Evolutionary conservation across 805 yeast species (phyloP).

Genomic region (Yarrowia sp.): DNA sequence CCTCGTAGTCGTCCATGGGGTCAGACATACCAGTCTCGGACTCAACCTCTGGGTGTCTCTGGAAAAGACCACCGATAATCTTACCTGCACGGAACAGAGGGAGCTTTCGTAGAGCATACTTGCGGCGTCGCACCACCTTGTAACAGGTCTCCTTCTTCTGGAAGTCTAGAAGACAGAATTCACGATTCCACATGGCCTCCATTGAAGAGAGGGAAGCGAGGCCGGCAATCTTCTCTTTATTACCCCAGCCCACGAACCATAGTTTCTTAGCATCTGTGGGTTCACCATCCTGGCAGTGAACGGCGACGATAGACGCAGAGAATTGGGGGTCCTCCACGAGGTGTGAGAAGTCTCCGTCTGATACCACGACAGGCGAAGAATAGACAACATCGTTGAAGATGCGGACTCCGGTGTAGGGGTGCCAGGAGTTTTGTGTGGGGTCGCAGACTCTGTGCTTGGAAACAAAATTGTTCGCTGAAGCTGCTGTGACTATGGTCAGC

Average conservation of each 20-base stretch:
- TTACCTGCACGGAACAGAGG: conserved; percentile 13
- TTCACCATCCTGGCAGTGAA: conserved; percentile 16
- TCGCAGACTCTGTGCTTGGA: conserved; percentile 21
- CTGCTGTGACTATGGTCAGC: conserved; percentile 16
- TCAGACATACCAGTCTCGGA: not conserved
- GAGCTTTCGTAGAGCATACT: conserved; percentile 14
- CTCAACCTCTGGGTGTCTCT: conserved; percentile 1
- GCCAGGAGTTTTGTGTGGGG: conserved; percentile 20
- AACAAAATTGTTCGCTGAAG: conserved; percentile 3
- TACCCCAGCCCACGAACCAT: conserved; percentile 21
- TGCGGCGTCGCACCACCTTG: conserved; percentile 23
- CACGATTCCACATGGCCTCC: conserved; percentile 20
- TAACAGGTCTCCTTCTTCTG: not conserved
- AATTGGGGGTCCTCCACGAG: conserved; percentile 16
- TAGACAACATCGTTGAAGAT: conserved; percentile 18
- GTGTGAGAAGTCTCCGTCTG: conserved; percentile 11
- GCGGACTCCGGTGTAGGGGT: conserved; percentile 21
- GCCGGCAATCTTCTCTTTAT: conserved; percentile 10
- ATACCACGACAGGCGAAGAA: conserved; percentile 4
- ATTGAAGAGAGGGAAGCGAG: conserved; percentile 4
- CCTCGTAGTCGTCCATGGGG: not conserved
- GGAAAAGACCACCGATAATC: conserved; percentile 15
- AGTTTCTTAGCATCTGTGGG: conserved; percentile 10
- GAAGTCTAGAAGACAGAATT: conserved; percentile 15
- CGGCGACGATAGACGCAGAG: conserved; percentile 15